Evolutionary conservation across 495 filamentous ascomycete species (phyloP), one percentile per base, ranked within the genome.

Genomic region (Letharia lupina): DNA sequence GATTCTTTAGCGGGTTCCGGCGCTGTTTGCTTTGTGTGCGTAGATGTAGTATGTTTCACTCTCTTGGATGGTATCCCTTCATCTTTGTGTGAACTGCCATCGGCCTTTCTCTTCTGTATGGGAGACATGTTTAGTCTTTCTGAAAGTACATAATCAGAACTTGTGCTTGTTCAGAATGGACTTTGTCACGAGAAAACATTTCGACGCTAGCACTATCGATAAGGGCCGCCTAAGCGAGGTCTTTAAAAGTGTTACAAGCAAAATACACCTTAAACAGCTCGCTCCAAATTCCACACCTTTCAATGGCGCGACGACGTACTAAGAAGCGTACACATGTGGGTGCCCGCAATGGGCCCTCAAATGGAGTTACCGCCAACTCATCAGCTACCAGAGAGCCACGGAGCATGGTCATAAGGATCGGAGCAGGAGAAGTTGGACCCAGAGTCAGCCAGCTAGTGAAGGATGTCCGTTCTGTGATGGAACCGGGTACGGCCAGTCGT

Each of bases 341-440:
- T 50, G 85, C 88, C 33, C 82, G 82, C 68, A 89, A 89, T 78
- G 86, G 84, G 61, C 68, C 81, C 56, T 65, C 73, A 58, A 81
- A 81, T 61, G 58, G 50, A 10, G 56, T 63, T 54, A 66, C 72
- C 39, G 74, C 80, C 63, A 82, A 81, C 75, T 78, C 77, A 67
- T 78, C 78, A 58, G 77, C 82, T 54, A 78, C 81, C 23, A 84
- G 84, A 65, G 82, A 85, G 61, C 94, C 94, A 20, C 96, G 96
- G 81, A 93, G 88, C 71, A 98, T 99, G 95, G 94, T 99, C 62
- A 95, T 99, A 76, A 87, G 94, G 70, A 91, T 96, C 63, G 94
- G 95, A 70, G 94, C 91, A 73, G 88, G 91, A 69, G 91, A 96
- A 73, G 91, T 98, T 42, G 94, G 94, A 66, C 85, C 90, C 63